Evolutionary conservation across 768 basidiomycete genomes (phyloP), one percentile per base, ranked within the genome.

Genomic region (Cystofilobasidium capitatum): DNA sequence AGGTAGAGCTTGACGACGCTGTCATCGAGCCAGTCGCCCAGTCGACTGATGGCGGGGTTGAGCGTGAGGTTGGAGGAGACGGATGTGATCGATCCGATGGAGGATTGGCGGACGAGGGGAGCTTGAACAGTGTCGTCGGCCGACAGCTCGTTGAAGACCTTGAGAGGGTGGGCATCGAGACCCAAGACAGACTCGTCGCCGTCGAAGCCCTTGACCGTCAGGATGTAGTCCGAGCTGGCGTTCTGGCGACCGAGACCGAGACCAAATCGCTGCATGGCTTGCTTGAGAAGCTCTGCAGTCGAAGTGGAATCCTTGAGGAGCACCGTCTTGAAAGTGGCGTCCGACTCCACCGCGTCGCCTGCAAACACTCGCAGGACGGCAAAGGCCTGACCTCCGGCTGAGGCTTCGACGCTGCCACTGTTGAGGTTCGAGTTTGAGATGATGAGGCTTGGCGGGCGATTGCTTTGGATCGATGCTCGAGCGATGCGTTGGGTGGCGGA

Each of bases 321-420:
- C 1, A 94, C 96, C 8, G 96, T 98, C 80, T 98, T 98, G 83
- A 99, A 99, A 7, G 94, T 96, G 2, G 92, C 91, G 72, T 98
- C 93, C 0, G 91, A 90, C 75, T 91, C 86, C 70, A 98, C 75
- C 71, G 89, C 82, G 71, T 87, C 85, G 35, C 94, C 96, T 0
- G 94, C 93, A 74, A 99, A 99, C 44, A 99, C 85, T 31, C 96
- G 88, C 60, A 99, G 86, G 70, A 99, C 96, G 72, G 88, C 96
- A 64, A 99, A 82, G 78, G 16, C 69, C 70, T 16, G 84, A 81
- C 3, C 85, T 82, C 17, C 90, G 79, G 36, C 90, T 84, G 26
- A 91, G 79, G 7, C 89, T 90, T 2, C 88, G 88, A 0, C 9
- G n/a, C n/a, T n/a, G 51, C 29, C 31, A 26, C 29, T 13, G 14